A percentile compares a stretch with the other conserved stretches of the same genome.
phyloP scores from a whole-genome alignment of 305 asterid genomes.

The Andrographis paniculata region DNA sequence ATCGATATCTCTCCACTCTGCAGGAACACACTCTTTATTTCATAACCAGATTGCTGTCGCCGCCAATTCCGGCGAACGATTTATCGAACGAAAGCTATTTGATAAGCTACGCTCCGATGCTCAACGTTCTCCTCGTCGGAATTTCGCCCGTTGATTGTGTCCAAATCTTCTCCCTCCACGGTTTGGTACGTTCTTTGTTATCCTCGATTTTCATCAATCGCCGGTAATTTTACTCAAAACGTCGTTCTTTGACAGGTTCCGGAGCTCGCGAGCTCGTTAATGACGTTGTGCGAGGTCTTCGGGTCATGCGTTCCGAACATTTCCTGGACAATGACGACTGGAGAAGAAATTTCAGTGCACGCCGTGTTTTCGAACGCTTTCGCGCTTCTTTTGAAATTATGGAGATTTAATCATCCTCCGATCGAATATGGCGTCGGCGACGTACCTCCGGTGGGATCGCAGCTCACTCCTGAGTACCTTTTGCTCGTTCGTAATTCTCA shows the following conservation, averaged over 20 bases:
- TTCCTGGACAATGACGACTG: slow-evolving; percentile 62
- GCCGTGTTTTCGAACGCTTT: slow-evolving; percentile 90
- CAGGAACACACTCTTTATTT: slow-evolving; percentile 88
- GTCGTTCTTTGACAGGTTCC: slow-evolving; percentile 62
- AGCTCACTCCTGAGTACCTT: slow-evolving; percentile 92
- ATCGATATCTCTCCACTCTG: slow-evolving; percentile 18
- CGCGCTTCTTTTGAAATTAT: slow-evolving; percentile 84
- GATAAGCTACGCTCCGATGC: slow-evolving; percentile 78
- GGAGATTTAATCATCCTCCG: slow-evolving; percentile 96
- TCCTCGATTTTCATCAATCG: background rate
- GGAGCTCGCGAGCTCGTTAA: slow-evolving; percentile 82
- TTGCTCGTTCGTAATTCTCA: slow-evolving; percentile 73
- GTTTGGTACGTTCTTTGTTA: slow-evolving; percentile 48
- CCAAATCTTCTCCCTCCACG: slow-evolving; percentile 93
- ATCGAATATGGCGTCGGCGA: slow-evolving; percentile 89
- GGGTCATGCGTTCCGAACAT: slow-evolving; percentile 76
- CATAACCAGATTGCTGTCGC: slow-evolving; percentile 83
- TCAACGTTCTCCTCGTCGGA: slow-evolving; percentile 86
- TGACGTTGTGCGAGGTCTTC: slow-evolving; percentile 89
- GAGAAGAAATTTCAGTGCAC: slow-evolving; percentile 84
- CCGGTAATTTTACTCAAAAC: background rate
- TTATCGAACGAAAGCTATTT: slow-evolving; percentile 69
- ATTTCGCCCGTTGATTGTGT: slow-evolving; percentile 90
- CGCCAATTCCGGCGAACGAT: slow-evolving; percentile 60
- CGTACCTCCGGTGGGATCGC: slow-evolving; percentile 93